Base-by-base conservation (phyloP, 306 rosid species). In the Gastrolobium villosum region DNA sequence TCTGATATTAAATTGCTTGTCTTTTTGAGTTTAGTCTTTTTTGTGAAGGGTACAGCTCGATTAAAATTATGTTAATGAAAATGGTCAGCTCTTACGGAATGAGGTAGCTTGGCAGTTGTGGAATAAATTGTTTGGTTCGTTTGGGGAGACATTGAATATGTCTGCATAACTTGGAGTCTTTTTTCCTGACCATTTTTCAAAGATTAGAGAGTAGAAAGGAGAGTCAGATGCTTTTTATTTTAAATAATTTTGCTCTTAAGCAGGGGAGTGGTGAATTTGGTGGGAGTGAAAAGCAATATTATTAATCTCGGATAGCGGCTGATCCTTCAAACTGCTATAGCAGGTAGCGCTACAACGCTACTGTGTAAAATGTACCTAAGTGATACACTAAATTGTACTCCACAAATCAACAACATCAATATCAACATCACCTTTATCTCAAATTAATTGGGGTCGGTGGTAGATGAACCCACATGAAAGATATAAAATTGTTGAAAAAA, bases 61-160 rank as follows among this genome's bases (percentile, higher is more conserved):
- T 66, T 10, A 28, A 66, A 66, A 7, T 26, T 45, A 3, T 66
- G 30, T 39, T 46, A 68, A 46, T 13, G 59, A 15, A 68, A 68
- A 68, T 46, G 39, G 44, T 4, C 3, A 46, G 55, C 14, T 70
- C 59, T 44, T 36, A 11, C 26, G 31, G 20, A 56, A 26, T 71
- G 31, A 71, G 64, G 65, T 71, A 50, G 75, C 63, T 70, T 70
- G n/a, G 48, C 10, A 36, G 60, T 31, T 68, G 10, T 35, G 63
- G 75, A 52, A 35, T 70, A 35, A 8, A n/a, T 66, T 65, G 43
- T 30, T 67, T 56, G 4, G 37, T 10, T 43, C 10, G 14, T 60
- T 53, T 69, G 45, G 61, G 34, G 46, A 66, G 30, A 5, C 28
- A 48, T 44, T 54, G 31, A n/a, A 52, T 54, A 14, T 14, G 15